These are phyloP conservation scores for Trametes hirsuta DNA, from an alignment of 1,284 basidiomycete genomes.

Conservation along the genomic window DNA sequence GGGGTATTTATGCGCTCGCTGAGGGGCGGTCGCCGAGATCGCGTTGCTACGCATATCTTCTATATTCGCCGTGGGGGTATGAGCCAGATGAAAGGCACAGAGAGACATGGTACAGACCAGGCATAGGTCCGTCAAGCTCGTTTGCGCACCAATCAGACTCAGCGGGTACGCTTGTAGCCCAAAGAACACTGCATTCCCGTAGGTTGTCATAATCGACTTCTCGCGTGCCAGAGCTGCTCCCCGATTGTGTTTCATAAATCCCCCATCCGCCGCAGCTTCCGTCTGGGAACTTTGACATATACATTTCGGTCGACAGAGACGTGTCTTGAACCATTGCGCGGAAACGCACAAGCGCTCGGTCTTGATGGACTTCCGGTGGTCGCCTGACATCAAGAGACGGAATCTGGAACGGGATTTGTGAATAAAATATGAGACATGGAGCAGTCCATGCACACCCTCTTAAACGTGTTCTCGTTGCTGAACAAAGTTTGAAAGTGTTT, in stretches of 20 bases:
- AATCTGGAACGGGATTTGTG: slow-evolving; percentile 44
- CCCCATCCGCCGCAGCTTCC: slow-evolving; percentile 73
- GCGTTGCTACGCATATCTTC: not conserved
- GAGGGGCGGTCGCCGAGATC: slow-evolving; percentile 25
- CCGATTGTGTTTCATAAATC: slow-evolving; percentile 38
- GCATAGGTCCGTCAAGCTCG: slow-evolving; percentile 37
- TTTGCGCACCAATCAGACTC: slow-evolving; percentile 53
- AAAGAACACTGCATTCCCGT: slow-evolving; percentile 63
- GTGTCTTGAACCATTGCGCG: slow-evolving; percentile 82
- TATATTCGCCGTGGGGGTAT: not conserved
- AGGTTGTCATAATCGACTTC: slow-evolving; percentile 52
- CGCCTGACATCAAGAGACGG: slow-evolving; percentile 50
- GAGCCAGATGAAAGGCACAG: not conserved
- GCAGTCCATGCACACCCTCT: slow-evolving; percentile 38
- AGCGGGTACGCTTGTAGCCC: slow-evolving; percentile 74
- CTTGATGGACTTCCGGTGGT: slow-evolving; percentile 50
- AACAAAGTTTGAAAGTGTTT: slow-evolving; percentile 55
- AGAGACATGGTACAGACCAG: not conserved
- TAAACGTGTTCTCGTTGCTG: slow-evolving; percentile 43
- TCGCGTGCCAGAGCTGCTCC: slow-evolving; percentile 28
- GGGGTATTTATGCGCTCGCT: slow-evolving; percentile 68
- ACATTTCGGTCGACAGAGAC: slow-evolving; percentile 70
- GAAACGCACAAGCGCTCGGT: slow-evolving; percentile 65
- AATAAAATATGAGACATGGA: not conserved
- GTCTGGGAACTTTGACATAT: slow-evolving; percentile 51